Percentiles rank a stretch among this genome's conserved stretches.
These are phyloP conservation scores for Coemansia sp. DNA, from an alignment of 192 early-diverging fungal genomes.

Conservation along the genomic window DNA sequence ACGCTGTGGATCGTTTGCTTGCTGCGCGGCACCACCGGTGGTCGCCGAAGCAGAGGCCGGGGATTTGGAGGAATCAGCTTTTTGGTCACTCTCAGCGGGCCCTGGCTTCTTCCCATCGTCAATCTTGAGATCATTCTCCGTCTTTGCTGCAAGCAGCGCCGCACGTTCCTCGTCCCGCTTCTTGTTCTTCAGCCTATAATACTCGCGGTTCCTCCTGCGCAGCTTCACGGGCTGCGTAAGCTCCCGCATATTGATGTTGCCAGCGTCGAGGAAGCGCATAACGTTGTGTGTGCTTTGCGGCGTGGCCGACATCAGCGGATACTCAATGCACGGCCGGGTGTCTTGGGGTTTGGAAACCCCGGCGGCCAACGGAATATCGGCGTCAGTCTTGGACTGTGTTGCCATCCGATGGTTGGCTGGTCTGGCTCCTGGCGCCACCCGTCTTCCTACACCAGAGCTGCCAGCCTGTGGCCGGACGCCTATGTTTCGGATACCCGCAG, in stretches of 20 bases:
- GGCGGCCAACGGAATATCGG: slow-evolving; percentile 30
- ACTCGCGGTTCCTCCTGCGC: slow-evolving; percentile 43
- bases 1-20: slow-evolving; percentile 4
- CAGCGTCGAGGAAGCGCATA: slow-evolving; percentile 65
- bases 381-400: slow-evolving; percentile 5
- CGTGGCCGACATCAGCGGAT: slow-evolving; percentile 64
- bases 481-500: slow-evolving; percentile 21
- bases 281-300: slow-evolving; percentile 63
- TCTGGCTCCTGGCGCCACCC: background rate
- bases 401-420: background rate
- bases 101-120: slow-evolving; percentile 1
- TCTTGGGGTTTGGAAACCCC: slow-evolving; percentile 8
- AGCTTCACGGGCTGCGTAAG: slow-evolving; percentile 63
- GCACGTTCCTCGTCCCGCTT: slow-evolving; percentile 50
- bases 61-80: too few relatives aligned
- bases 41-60: too few relatives aligned
- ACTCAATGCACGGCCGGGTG: slow-evolving; percentile 54
- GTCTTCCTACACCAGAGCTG: background rate
- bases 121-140: slow-evolving; percentile 3
- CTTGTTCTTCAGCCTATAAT: slow-evolving; percentile 46
- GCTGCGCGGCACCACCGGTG: background rate
- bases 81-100: background rate
- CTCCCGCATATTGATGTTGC: slow-evolving; percentile 55
- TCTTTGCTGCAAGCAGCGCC: slow-evolving; percentile 39
- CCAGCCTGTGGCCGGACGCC: slow-evolving; percentile 9